These are phyloP conservation scores for Chondrostereum purpureum DNA, from an alignment of 1,284 basidiomycete species.

Conservation along the genomic window DNA sequence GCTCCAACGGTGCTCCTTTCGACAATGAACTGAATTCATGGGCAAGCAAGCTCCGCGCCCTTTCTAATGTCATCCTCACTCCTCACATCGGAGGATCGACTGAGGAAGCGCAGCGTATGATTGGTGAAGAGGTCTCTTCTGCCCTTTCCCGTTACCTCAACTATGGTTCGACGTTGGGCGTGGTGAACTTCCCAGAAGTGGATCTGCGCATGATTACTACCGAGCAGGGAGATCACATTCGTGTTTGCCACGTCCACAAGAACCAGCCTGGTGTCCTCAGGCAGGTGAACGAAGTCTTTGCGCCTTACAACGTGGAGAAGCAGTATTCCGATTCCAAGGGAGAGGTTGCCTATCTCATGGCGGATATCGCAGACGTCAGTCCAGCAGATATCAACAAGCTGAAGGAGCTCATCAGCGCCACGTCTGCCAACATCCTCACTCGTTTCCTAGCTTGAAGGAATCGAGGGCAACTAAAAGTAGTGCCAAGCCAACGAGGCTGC, in stretches of 20 bases:
- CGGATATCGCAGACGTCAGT: constrained; percentile 90
- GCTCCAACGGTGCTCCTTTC: constrained; percentile 84
- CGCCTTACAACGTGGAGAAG: constrained; percentile 97
- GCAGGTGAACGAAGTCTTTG: constrained; percentile 89
- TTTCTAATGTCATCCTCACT: constrained; percentile 90
- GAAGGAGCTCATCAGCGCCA: constrained; percentile 77
- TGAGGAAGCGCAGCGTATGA: constrained; percentile 97
- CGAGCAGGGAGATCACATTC: constrained; percentile 77
- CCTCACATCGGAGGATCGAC: constrained; percentile 99
- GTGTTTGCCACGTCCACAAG: constrained; percentile 93
- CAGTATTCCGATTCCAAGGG: constrained; percentile 97
- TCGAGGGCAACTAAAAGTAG: neutral
- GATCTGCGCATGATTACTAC: constrained; percentile 88
- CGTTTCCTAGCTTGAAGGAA: constrained; percentile 62
- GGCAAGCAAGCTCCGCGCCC: constrained; percentile 63
- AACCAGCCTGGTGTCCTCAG: constrained; percentile 98
- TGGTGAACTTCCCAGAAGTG: constrained; percentile 99
- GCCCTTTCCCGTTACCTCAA: constrained; percentile 88
- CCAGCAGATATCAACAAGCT: constrained; percentile 78
- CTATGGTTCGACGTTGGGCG: constrained; percentile 85
- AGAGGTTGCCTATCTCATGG: constrained; percentile 92
- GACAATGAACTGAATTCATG: constrained; percentile 82
- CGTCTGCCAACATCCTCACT: constrained; percentile 83
- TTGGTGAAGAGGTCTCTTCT: constrained; percentile 90
- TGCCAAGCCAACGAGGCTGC: no score